These are phyloP conservation scores for Saussurea involucrata DNA, from an alignment of 129 eudicot species.

Conservation along the genomic window DNA sequence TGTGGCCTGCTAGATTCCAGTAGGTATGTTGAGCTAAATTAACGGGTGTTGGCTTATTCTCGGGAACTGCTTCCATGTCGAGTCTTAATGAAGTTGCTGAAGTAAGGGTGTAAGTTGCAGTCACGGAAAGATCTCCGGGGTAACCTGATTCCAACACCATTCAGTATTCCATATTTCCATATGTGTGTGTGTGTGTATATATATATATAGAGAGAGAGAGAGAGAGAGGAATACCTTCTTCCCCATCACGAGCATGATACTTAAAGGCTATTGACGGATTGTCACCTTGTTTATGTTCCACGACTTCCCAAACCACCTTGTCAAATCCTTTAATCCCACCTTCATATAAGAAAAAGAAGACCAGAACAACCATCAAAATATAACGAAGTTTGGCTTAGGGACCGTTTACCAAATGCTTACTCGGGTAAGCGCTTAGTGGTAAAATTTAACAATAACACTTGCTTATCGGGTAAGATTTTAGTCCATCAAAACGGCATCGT, in stretches of 20 bases:
- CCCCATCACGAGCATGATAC: slow-evolving; percentile 75
- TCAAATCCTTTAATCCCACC: slow-evolving; percentile 93
- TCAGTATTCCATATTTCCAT: neutral
- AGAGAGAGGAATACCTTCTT: slow-evolving; percentile 67
- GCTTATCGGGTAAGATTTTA: too few relatives aligned
- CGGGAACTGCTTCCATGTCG: slow-evolving; percentile 88
- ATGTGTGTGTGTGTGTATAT: neutral
- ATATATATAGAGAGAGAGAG: neutral
- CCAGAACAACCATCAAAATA: neutral
- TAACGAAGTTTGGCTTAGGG: neutral
- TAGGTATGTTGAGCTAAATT: slow-evolving; percentile 92
- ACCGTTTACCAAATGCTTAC: too few relatives aligned
- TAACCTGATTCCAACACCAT: slow-evolving; percentile 52
- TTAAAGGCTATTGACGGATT: slow-evolving; percentile 88
- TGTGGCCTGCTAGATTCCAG: slow-evolving; percentile 88
- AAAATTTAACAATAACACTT: too few relatives aligned
- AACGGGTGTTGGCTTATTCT: slow-evolving; percentile 78
- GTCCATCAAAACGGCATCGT: too few relatives aligned
- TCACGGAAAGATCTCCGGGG: slow-evolving; percentile 78
- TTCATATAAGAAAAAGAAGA: slow-evolving; percentile 29
- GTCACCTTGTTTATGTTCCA: slow-evolving; percentile 68
- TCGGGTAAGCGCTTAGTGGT: too few relatives aligned
- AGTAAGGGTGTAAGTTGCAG: slow-evolving; percentile 81
- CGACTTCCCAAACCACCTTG: slow-evolving; percentile 90
- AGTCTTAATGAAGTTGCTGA: slow-evolving; percentile 70